Conservation (phyloP, 1,139 yeast genomes). For the Kodamaea sp. region DNA sequence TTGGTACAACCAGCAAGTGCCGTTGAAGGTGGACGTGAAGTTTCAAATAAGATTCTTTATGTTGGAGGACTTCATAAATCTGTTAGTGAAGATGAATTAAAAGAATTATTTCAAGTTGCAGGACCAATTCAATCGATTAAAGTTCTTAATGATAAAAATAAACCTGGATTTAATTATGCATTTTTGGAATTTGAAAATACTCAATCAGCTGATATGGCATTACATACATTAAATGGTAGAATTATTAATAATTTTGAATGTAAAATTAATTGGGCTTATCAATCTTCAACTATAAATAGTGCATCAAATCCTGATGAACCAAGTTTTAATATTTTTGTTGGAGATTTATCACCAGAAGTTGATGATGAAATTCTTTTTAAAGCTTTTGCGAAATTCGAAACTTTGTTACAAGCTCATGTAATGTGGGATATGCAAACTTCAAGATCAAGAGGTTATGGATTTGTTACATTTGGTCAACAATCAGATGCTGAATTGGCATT, state of each 20-base stretch:
- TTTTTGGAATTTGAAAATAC: slow-evolving; percentile 70
- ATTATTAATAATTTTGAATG: slow-evolving; percentile 51
- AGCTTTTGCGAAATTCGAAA: slow-evolving; percentile 57
- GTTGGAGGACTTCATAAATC: slow-evolving; percentile 71
- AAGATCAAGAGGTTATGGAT: slow-evolving; percentile 87
- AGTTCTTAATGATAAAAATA: slow-evolving; percentile 71
- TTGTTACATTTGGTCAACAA: slow-evolving; percentile 70
- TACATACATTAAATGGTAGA: slow-evolving; percentile 57
- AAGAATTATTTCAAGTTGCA: slow-evolving; percentile 58
- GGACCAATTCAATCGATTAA: slow-evolving; percentile 63
- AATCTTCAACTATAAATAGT: slow-evolving; percentile 50
- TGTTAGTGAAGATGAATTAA: slow-evolving; percentile 59
- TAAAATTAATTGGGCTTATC: slow-evolving; percentile 80
- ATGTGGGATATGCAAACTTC: slow-evolving; percentile 98
- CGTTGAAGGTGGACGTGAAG: slow-evolving; percentile 75
- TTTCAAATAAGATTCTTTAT: slow-evolving; percentile 67
- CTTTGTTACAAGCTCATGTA: slow-evolving; percentile 80
- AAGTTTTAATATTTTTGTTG: slow-evolving; percentile 71
- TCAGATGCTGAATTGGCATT: slow-evolving; percentile 75
- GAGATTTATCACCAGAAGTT: slow-evolving; percentile 80
- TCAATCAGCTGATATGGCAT: slow-evolving; percentile 59
- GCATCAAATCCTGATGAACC: slow-evolving; percentile 54
- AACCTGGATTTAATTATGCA: slow-evolving; percentile 73
- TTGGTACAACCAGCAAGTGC: slow-evolving; percentile 56
- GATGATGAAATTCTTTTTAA: slow-evolving; percentile 67